Evolutionary conservation across 192 early-diverging fungal genomes (phyloP), one percentile per base, ranked within the genome.

Genomic region (Allomyces macrogynus): DNA sequence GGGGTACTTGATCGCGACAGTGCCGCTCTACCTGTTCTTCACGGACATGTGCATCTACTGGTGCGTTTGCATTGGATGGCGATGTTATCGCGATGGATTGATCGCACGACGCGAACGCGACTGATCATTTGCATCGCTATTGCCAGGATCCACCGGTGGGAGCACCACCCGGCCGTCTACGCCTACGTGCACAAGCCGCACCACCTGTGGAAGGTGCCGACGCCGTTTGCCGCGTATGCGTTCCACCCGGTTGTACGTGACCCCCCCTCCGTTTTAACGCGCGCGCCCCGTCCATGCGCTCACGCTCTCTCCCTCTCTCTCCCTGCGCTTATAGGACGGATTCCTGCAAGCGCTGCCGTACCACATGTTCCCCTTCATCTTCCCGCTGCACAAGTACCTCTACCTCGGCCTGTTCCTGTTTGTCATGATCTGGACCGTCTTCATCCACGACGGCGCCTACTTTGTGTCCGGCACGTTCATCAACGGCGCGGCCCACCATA

Each of bases 31-130:
- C 74, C 80, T 99, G 65, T 66, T 90, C 71, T 94, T 96, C 65
- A 96, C 93, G 18, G 95, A 99, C 68, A 89, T 84, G 72, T 78
- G 86, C 64, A 90, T 99, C 65, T 99, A 99, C 75, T 99, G 92
- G 32, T 40, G 32, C 32, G 32, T 40, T 40, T 40, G 32, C 32
- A 40, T 7, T 40, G 32, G 32, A 40, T 40, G 32, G 32, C 32
- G 32, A 40, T 40, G 32, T 7, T 40, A 40, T 40, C 32, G 32
- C 32, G 32, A 2, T 40, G 3, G 32, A 40, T 40, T 40, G 3
- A 3, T 40, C 32, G 32, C 32, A 40, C 32, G 32, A 40, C 32
- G 7, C 32, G 32, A 26, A 3, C 32, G 32, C 32, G 32, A 40
- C 32, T 40, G 32, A 40, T 40, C 32, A 40, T 40, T 7, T 7